These are phyloP conservation scores for Ramaria sp. DNA, from an alignment of 768 basidiomycete species.

Conservation along the genomic window DNA sequence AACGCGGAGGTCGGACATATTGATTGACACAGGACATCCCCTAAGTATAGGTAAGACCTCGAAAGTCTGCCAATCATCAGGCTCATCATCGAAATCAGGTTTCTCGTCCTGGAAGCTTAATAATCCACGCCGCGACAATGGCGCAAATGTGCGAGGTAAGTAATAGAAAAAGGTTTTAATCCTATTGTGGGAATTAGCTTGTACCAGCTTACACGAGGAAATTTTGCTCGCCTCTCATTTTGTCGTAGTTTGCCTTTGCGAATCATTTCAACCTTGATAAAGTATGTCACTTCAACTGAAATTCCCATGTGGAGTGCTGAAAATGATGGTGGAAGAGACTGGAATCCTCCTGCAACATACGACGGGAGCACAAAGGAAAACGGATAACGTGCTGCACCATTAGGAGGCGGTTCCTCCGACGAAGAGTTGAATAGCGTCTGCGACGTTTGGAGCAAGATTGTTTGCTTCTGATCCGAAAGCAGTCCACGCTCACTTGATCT, in stretches of 20 bases:
- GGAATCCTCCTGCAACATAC: constrained; percentile 19
- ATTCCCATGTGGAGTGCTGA: constrained; percentile 21
- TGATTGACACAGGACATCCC: background rate
- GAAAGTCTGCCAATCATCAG: constrained; percentile 1
- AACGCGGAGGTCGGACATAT: background rate
- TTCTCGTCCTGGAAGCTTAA: background rate
- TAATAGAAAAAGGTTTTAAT: constrained; percentile 7
- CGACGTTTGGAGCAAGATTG: constrained; percentile 20
- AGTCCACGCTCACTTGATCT: constrained; percentile 22
- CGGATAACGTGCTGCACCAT: constrained; percentile 16
- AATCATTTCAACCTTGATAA: constrained; percentile 26
- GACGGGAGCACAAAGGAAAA: constrained; percentile 32
- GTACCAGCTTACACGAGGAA: background rate
- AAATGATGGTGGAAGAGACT: constrained; percentile 29
- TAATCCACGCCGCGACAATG: background rate
- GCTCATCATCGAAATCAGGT: background rate
- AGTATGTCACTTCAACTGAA: constrained; percentile 24
- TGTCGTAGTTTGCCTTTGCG: constrained; percentile 21
- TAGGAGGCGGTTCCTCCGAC: constrained; percentile 8
- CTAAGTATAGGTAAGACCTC: background rate
- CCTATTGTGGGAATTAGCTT: background rate
- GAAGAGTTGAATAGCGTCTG: constrained; percentile 20
- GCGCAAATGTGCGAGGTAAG: constrained; percentile 4
- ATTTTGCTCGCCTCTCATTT: constrained; percentile 3
- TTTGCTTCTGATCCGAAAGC: constrained; percentile 17